Percentiles rank a stretch among this genome's conserved stretches.
Conservation (phyloP, 2,329 filamentous ascomycete species). For the Aureobasidium sp. region DNA sequence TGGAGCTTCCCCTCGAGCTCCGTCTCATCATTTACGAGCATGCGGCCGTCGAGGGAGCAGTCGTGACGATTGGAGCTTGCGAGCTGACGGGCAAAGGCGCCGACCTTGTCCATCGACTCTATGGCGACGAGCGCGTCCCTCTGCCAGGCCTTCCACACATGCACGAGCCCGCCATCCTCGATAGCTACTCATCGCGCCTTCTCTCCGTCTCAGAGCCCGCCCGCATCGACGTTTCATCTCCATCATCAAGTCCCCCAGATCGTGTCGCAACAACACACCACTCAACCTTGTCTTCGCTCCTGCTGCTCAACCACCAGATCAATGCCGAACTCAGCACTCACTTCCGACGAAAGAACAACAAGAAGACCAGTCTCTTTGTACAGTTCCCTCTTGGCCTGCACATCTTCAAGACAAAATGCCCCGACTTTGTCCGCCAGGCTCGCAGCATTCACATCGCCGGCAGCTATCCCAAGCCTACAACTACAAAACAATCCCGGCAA, state of each 20-base stretch:
- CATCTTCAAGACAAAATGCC: conserved; percentile 33
- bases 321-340: conserved; percentile 32
- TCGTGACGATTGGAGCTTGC: conserved; percentile 35
- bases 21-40: conserved; percentile 38
- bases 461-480: conserved; percentile 25
- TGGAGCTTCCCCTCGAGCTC: conserved; percentile 34
- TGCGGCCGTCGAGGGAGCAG: conserved; percentile 30
- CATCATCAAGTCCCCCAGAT: background rate
- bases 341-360: conserved; percentile 22
- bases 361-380: conserved; percentile 35
- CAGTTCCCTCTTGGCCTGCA: conserved; percentile 36
- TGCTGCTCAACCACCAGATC: conserved; percentile 27
- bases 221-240: conserved; percentile 18
- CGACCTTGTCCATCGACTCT: conserved; percentile 27
- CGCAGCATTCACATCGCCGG: conserved; percentile 36
- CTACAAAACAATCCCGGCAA: conserved; percentile 19
- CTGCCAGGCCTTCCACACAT: conserved; percentile 34
- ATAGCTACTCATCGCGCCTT: conserved; percentile 28
- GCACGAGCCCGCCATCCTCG: conserved; percentile 31
- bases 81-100: conserved; percentile 27
- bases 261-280: conserved; percentile 13
- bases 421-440: conserved; percentile 35
- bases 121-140: conserved; percentile 21
- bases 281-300: conserved; percentile 18
- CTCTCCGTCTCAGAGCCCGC: conserved; percentile 28